Conservation (phyloP, 257 asterid species). For the Penstemon davidsonii region DNA sequence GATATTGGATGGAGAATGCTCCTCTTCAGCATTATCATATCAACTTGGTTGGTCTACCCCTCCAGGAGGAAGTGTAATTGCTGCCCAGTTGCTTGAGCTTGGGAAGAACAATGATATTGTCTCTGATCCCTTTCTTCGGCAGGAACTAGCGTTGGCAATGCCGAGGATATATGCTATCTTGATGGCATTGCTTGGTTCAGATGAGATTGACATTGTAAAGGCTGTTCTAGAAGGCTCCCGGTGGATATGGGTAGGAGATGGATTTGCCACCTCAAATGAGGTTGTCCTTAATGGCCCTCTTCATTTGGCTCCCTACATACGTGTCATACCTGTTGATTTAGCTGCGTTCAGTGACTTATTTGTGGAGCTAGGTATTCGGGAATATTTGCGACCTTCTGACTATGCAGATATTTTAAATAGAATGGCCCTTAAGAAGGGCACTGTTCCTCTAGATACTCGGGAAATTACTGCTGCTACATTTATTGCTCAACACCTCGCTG, state of each 20-base stretch:
- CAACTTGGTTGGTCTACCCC: slow-evolving; percentile 92
- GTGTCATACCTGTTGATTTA: slow-evolving; percentile 87
- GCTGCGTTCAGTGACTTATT: slow-evolving; percentile 87
- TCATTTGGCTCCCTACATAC: slow-evolving; percentile 93
- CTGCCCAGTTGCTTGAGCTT: slow-evolving; percentile 98
- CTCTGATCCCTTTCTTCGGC: slow-evolving; percentile 70
- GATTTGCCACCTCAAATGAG: slow-evolving; percentile 83
- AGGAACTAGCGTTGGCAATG: slow-evolving; percentile 88
- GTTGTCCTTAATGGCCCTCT: slow-evolving; percentile 95
- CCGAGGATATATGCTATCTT: slow-evolving; percentile 85
- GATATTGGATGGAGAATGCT: slow-evolving; percentile 90
- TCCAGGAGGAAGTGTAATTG: slow-evolving; percentile 91
- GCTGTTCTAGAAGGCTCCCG: slow-evolving; percentile 92
- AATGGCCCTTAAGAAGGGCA: slow-evolving; percentile 74
- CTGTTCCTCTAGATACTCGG: slow-evolving; percentile 67
- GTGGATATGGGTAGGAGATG: slow-evolving; percentile 99
- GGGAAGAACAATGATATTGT: slow-evolving; percentile 90
- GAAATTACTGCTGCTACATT: slow-evolving; percentile 83
- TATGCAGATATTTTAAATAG: slow-evolving; percentile 73
- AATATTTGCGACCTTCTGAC: slow-evolving; percentile 70
- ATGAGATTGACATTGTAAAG: slow-evolving; percentile 87
- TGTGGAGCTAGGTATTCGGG: slow-evolving; percentile 83
- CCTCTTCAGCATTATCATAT: slow-evolving; percentile 77
- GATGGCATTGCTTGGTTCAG: slow-evolving; percentile 67
- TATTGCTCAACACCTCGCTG: slow-evolving; percentile 90